Conservation (phyloP, 2,329 filamentous ascomycete genomes). For the Ophiosphaerella narmari region DNA sequence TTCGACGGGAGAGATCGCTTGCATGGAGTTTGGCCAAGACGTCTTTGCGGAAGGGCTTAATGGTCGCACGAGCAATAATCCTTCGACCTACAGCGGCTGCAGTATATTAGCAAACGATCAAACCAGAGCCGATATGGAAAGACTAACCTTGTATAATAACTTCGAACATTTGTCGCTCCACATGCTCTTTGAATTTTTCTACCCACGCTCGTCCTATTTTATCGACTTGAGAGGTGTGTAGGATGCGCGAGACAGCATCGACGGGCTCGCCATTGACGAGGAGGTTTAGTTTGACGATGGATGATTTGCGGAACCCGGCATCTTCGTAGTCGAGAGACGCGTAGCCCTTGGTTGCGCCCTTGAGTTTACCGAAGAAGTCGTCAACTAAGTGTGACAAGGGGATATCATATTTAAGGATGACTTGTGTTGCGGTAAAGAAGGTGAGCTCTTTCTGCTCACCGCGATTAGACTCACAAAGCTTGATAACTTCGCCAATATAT, state of each 20-base stretch:
- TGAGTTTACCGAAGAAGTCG: conserved; percentile 96
- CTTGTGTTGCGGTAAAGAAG: conserved; percentile 90
- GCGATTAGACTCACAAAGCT: conserved; percentile 87
- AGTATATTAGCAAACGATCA: neutral
- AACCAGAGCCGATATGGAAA: neutral
- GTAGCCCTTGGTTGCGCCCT: conserved; percentile 91
- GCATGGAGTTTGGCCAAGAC: conserved; percentile 93
- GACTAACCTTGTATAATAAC: conserved; percentile 74
- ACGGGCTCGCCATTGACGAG: conserved; percentile 93
- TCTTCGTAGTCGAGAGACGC: conserved; percentile 97
- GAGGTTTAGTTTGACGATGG: conserved; percentile 86
- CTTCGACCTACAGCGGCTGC: conserved; percentile 75
- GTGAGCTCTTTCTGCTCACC: conserved; percentile 85
- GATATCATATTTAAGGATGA: conserved; percentile 90
- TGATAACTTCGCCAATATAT: conserved; percentile 91
- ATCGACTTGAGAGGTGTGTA: conserved; percentile 81
- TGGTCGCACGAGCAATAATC: conserved; percentile 87
- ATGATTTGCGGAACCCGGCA: conserved; percentile 79
- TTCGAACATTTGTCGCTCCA: conserved; percentile 96
- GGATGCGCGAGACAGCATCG: conserved; percentile 89
- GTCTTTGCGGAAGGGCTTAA: conserved; percentile 96
- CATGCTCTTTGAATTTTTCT: conserved; percentile 93
- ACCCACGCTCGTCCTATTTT: conserved; percentile 87
- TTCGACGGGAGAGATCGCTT: conserved; percentile 78
- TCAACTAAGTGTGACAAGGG: conserved; percentile 90